A percentile compares a stretch with the other conserved stretches of the same genome.
phyloP scores from a whole-genome alignment of 2,329 filamentous ascomycete genomes.

The Periconia sp. region DNA sequence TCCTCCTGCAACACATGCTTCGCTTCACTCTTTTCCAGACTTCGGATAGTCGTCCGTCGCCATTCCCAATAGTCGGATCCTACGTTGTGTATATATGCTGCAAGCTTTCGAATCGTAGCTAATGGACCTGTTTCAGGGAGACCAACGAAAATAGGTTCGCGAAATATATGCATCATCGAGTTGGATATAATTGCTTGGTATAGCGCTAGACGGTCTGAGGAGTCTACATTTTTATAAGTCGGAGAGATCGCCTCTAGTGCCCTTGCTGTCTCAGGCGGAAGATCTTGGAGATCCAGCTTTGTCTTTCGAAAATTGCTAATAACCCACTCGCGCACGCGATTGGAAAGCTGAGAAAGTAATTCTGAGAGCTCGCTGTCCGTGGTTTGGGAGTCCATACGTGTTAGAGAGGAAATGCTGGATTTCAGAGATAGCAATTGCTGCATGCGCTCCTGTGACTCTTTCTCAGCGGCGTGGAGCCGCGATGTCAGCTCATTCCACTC shows the following conservation, averaged over 20 bases:
- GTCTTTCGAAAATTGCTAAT: constrained; percentile 71
- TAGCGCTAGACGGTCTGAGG: constrained; percentile 34
- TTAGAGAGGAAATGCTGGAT: constrained; percentile 73
- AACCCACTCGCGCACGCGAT: constrained; percentile 76
- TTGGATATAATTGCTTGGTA: constrained; percentile 39
- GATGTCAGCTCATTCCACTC: constrained; percentile 36
- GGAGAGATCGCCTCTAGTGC: constrained; percentile 24
- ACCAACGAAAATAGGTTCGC: constrained; percentile 32
- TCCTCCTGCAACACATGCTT: constrained; percentile 15
- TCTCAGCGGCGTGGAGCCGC: constrained; percentile 53
- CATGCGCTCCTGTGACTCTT: constrained; percentile 61
- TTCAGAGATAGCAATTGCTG: constrained; percentile 71
- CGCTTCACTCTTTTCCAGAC: constrained; percentile 24
- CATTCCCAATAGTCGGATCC: constrained; percentile 32
- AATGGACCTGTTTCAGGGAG: constrained; percentile 28
- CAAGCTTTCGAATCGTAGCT: constrained; percentile 22
- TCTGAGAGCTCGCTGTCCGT: constrained; percentile 72
- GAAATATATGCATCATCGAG: constrained; percentile 34
- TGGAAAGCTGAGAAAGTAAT: constrained; percentile 65
- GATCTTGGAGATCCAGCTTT: constrained; percentile 51
- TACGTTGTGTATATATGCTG: constrained; percentile 20
- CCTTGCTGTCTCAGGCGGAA: constrained; percentile 23
- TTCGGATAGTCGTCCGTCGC: constrained; percentile 36
- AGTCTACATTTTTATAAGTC: constrained; percentile 15
- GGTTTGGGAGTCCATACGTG: constrained; percentile 64